Evolutionary conservation across 257 asterid species (phyloP), one percentile per base, ranked within the genome.

Genomic region (Scutellaria baicalensis): DNA sequence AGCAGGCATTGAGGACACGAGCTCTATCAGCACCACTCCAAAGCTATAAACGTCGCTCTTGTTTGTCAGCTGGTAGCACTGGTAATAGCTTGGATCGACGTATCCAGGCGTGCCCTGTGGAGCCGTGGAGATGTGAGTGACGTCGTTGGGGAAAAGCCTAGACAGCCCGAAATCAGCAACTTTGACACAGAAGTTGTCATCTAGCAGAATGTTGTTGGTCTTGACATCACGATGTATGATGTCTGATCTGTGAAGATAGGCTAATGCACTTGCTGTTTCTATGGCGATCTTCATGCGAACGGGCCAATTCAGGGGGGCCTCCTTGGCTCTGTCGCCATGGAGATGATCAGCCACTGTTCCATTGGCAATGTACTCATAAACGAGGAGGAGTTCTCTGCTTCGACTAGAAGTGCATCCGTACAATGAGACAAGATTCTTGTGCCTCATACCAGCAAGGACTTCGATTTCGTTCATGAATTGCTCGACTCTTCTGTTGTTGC

Each of bases 41-140:
- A 86, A 86, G 70, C 92, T 86, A 44, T 86, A 86, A 5, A 86
- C 86, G 1, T 86, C 86, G 70, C 89, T 86, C 74, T 78, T 86
- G 27, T 56, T 76, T 0, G 83, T 84, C 0, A 86, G 64, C 55
- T 78, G 92, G 67, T 78, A 86, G 75, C 84, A 78, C 1, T 71
- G 80, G 13, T 84, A 79, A 35, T 86, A 86, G 44, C 75, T 81
- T 0, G 89, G 92, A 42, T 86, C 89, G 1, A 86, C 89, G 23
- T 85, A 85, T 21, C 91, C 87, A 0, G 89, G 87, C 0, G 87
- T 86, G 16, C 89, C 92, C 59, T 83, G 87, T 1, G 92, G 92
- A 38, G 87, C 92, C 0, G 89, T 84, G 4, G 89, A 84, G 64
- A 86, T 18, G 35, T 86, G 92, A 3, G 85, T 75, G 47, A 64